A percentile compares a stretch with the other conserved stretches of the same genome.
These are phyloP conservation scores for Phytophthora boehmeriae DNA, from an alignment of 352 stramenopile species.

Conservation along the genomic window DNA sequence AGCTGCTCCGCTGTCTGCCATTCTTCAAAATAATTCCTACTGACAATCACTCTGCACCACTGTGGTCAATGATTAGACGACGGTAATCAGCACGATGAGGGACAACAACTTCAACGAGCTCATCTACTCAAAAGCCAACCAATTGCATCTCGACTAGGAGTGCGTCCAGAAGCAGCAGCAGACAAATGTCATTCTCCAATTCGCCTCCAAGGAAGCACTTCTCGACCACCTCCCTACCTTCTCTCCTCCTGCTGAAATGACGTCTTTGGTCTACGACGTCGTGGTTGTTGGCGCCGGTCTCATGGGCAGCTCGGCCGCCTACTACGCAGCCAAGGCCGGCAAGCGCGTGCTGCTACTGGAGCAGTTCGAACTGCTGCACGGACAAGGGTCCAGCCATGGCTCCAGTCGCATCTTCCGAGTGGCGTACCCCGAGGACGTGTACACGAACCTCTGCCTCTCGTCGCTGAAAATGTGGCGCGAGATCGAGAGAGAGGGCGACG, in stretches of 20 bases:
- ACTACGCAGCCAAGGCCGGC: slow-evolving; percentile 46
- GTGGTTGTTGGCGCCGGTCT: slow-evolving; percentile 63
- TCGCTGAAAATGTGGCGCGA: slow-evolving; percentile 65
- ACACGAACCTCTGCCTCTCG: slow-evolving; percentile 72
- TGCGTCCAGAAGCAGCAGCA: too few relatives aligned
- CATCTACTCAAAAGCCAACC: too few relatives aligned
- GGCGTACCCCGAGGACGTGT: slow-evolving; percentile 72
- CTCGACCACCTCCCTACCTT: not conserved
- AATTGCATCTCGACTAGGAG: too few relatives aligned
- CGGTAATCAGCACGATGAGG: too few relatives aligned
- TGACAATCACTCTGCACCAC: too few relatives aligned
- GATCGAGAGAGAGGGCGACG: slow-evolving; percentile 43
- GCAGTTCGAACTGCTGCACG: slow-evolving; percentile 69
- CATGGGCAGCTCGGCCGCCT: slow-evolving; percentile 74
- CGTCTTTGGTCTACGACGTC: slow-evolving; percentile 39
- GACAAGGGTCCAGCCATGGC: slow-evolving; percentile 76
- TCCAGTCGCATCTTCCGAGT: slow-evolving; percentile 82
- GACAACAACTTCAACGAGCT: too few relatives aligned
- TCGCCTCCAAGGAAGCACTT: too few relatives aligned
- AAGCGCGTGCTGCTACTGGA: slow-evolving; percentile 74
- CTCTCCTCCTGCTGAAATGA: slow-evolving; percentile 16
- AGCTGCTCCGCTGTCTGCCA: not conserved
- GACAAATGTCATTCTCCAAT: too few relatives aligned
- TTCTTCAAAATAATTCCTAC: too few relatives aligned
- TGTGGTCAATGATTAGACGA: too few relatives aligned